phyloP scores from a whole-genome alignment of 257 asterid species.

The Lycium barbarum region DNA sequence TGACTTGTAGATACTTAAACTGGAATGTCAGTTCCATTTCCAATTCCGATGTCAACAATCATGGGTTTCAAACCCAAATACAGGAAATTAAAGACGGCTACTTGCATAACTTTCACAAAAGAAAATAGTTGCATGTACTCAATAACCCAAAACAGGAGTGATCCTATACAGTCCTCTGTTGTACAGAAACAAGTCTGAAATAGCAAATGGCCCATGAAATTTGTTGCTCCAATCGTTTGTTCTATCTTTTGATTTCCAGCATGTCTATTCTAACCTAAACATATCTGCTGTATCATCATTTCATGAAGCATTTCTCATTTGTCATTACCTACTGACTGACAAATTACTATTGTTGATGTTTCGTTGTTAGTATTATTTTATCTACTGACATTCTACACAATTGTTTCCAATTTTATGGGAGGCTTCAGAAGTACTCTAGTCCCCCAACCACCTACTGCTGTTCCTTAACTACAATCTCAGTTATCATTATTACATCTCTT shows the following conservation, averaged over 20 bases:
- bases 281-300: background rate
- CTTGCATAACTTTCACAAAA: background rate
- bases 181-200: slow-evolving; percentile 13
- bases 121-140: background rate
- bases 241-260: background rate
- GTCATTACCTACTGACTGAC: background rate
- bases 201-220: background rate
- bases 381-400: background rate
- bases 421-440: background rate
- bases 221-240: background rate
- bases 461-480: background rate
- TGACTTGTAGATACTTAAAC: background rate
- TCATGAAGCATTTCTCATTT: slow-evolving; percentile 18
- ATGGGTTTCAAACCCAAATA: background rate
- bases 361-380: background rate
- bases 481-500: background rate
- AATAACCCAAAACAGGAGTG: background rate
- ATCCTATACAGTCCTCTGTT: background rate
- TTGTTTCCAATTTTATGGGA: background rate
- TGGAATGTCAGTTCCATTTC: background rate
- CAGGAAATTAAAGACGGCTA: background rate
- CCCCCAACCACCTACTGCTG: background rate
- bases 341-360: background rate
- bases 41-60: background rate
- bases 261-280: background rate